Evolutionary conservation across 257 asterid genomes (phyloP), one percentile per base, ranked within the genome.

Genomic region (Ophiorrhiza pumila): DNA sequence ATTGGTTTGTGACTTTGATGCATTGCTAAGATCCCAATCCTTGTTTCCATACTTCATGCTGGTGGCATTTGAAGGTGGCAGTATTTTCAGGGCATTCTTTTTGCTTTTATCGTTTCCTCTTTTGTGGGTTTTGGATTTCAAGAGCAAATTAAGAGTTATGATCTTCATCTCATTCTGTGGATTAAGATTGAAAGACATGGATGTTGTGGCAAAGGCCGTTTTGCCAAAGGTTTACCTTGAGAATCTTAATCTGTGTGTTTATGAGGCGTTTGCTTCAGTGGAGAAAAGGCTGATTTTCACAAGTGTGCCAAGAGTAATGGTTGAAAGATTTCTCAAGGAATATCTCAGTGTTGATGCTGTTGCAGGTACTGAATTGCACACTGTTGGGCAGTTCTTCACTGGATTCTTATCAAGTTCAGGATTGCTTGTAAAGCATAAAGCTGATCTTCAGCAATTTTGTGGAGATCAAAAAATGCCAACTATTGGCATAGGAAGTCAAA

Each of bases 41-140:
- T 87, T 90, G 58, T 92, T 90, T 56, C 98, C 98, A n/a, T 92
- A 82, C 83, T 90, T 92, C 87, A 92, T 92, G 98, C 88, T 92
- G 7, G 87, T 92, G n/a, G 95, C 98, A 5, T 90, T 92, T 47
- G 98, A 92, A 79, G 97, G 89, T 68, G 98, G 97, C 25, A 68
- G 95, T 85, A 72, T 89, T 47, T 13, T 87, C 50, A 76, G 98
- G 25, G 95, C 98, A 4, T 74, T 92, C 0, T 50, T 90, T 9
- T 84, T 92, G 22, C 90, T 92, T 47, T 15, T 90, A 7, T 83
- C 91, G 0, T 83, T 65, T 39, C 98, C 98, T 0, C 18, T 92
- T 11, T 34, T 89, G 31, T 49, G 65, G 31, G 6, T 86, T 25
- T 75, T 89, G 39, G 85, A 80, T 53, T 73, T 71, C 27, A 87